Evolutionary conservation across 257 asterid species (phyloP).

Genomic region (Lithospermum erythrorhizon): DNA sequence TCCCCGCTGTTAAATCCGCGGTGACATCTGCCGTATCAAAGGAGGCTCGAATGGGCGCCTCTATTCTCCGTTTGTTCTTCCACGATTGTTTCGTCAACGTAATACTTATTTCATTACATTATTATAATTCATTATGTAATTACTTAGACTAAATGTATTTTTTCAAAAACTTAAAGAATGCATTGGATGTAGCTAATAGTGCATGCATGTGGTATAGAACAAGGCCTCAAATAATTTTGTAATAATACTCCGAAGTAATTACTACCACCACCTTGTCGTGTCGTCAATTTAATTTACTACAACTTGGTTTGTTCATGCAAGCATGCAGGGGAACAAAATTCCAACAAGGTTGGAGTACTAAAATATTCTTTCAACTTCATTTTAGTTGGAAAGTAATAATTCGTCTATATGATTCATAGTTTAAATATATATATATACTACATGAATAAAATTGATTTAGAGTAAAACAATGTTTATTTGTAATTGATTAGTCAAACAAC

Average conservation of each 20-base stretch:
- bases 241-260: no score
- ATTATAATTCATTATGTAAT: not conserved
- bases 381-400: not conserved
- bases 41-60: constrained; percentile 89
- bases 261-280: no score
- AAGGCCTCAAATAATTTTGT: no score
- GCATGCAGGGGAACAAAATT: not conserved
- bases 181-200: no score
- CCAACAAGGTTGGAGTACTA: not conserved
- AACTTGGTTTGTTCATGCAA: not conserved
- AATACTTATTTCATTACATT: not conserved
- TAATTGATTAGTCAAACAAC: not conserved
- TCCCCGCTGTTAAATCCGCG: constrained; percentile 30
- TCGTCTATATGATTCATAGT: not conserved
- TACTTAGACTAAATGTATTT: no score
- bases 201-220: no score
- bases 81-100: constrained; percentile 93
- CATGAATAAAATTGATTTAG: no score
- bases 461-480: no score
- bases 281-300: no score
- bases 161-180: no score
- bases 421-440: no score
- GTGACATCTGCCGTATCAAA: constrained; percentile 46
- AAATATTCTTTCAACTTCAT: no score
- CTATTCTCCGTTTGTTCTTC: constrained; percentile 77